Percentiles rank a stretch among this genome's conserved stretches.
Evolutionary conservation across 495 filamentous ascomycete genomes (phyloP).

Genomic region (Aspergillus nidulans): DNA sequence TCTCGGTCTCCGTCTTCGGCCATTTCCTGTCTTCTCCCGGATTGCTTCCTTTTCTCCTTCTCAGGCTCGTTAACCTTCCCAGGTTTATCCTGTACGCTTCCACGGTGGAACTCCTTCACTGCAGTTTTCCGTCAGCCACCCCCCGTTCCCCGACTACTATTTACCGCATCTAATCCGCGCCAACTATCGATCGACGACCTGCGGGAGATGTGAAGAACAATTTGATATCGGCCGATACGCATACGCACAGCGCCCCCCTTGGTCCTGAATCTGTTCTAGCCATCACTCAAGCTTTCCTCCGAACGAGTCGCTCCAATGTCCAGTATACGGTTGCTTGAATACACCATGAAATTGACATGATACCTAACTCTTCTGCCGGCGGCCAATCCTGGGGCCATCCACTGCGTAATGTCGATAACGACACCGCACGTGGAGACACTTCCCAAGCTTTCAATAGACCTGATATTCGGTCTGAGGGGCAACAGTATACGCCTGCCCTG

Average conservation of each 20-base stretch:
- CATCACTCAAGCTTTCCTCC: not conserved
- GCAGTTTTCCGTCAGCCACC: constrained; percentile 12
- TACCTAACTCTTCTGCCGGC: constrained; percentile 44
- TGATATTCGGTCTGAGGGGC: constrained; percentile 27
- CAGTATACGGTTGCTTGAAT: constrained; percentile 17
- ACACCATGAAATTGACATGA: constrained; percentile 47
- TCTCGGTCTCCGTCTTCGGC: constrained; percentile 19
- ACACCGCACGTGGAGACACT: constrained; percentile 28
- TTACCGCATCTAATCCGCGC: constrained; percentile 1
- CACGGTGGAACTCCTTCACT: constrained; percentile 7
- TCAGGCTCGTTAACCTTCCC: not conserved
- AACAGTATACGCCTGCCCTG: constrained; percentile 19
- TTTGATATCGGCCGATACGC: not conserved
- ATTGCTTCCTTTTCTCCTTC: constrained; percentile 1
- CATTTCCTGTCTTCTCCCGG: constrained; percentile 10
- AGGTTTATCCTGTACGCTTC: not conserved
- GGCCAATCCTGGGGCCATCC: constrained; percentile 41
- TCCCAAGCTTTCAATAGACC: constrained; percentile 23
- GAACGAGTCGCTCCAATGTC: constrained; percentile 17
- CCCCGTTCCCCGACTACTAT: constrained; percentile 11
- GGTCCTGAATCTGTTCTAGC: not conserved
- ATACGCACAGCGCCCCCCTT: too few species aligned
- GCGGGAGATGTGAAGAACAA: constrained; percentile 3
- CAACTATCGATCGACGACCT: not conserved
- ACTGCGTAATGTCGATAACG: constrained; percentile 36